Percentiles rank a stretch among this genome's conserved stretches.
Evolutionary conservation across 805 yeast species (phyloP).

Genomic region (Hanseniaspora thailandica): DNA sequence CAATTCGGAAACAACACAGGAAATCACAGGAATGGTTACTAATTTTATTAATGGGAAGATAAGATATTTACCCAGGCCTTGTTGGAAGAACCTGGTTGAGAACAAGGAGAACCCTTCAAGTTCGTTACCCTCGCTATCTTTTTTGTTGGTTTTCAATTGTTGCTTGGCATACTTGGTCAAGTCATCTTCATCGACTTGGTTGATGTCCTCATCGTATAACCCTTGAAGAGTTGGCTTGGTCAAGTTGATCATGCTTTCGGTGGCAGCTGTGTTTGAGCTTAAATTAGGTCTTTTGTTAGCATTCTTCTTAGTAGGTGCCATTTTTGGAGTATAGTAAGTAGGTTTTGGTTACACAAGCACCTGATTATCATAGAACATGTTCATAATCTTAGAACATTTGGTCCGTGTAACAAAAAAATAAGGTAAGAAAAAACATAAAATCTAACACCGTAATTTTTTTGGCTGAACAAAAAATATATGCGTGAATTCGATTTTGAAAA

Average conservation of each 20-base stretch:
- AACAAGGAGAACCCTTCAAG: background rate
- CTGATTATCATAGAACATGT: too few species aligned
- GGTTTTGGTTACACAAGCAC: background rate
- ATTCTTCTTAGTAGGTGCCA: background rate
- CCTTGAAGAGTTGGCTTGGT: constrained; percentile 43
- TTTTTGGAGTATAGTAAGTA: background rate
- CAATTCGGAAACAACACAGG: constrained; percentile 1
- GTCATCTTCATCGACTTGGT: constrained; percentile 24
- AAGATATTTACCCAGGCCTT: constrained; percentile 1
- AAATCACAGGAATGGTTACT: background rate
- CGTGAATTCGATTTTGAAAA: too few species aligned
- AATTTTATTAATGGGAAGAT: background rate
- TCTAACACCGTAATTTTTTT: too few species aligned
- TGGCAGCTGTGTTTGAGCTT: background rate
- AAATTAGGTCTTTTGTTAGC: background rate
- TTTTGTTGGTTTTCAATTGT: background rate
- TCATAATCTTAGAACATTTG: too few species aligned
- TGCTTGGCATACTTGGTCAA: background rate
- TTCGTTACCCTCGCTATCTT: background rate
- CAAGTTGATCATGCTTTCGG: constrained; percentile 35
- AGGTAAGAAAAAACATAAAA: too few species aligned
- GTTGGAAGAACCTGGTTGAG: background rate
- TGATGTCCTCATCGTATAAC: constrained; percentile 36
- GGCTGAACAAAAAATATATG: too few species aligned
- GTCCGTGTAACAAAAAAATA: too few species aligned